phyloP scores from a whole-genome alignment of 1,139 yeast genomes.

The Lodderomyces pseudojiufengensis region DNA sequence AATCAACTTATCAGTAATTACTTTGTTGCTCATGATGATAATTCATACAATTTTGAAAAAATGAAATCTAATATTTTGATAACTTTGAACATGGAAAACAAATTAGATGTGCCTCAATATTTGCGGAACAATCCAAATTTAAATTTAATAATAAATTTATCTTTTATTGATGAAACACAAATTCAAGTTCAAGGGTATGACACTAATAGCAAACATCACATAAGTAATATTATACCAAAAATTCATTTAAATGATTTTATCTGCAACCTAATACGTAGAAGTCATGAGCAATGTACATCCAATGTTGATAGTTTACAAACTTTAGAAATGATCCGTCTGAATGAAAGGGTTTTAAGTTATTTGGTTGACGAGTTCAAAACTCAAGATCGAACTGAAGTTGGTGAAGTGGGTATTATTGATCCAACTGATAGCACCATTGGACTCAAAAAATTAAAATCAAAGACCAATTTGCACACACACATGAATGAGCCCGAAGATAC shows the following conservation, averaged over 20 bases:
- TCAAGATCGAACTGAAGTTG: too few relatives aligned
- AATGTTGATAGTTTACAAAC: slow-evolving; percentile 13
- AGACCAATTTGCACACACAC: background rate
- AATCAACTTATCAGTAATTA: slow-evolving; percentile 41
- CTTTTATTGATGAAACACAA: slow-evolving; percentile 25
- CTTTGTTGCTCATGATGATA: slow-evolving; percentile 75
- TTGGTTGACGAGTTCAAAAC: slow-evolving; percentile 14
- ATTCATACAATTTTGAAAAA: slow-evolving; percentile 56
- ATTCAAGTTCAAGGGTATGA: slow-evolving; percentile 29
- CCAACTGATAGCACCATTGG: too few relatives aligned
- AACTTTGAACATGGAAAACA: slow-evolving; percentile 48
- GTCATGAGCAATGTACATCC: background rate
- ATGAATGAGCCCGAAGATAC: too few relatives aligned
- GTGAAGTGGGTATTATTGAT: too few relatives aligned
- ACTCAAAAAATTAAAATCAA: too few relatives aligned
- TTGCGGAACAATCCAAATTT: slow-evolving; percentile 25
- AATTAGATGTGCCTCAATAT: slow-evolving; percentile 21
- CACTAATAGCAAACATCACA: slow-evolving; percentile 20
- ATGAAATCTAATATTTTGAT: slow-evolving; percentile 61
- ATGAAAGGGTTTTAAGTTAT: slow-evolving; percentile 22
- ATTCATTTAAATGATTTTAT: slow-evolving; percentile 18
- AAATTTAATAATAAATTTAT: slow-evolving; percentile 26
- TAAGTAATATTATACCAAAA: slow-evolving; percentile 23
- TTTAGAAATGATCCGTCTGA: background rate
- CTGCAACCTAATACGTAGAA: background rate